Percentiles rank a stretch among this genome's conserved stretches.
Evolutionary conservation across 1,284 basidiomycete genomes (phyloP).

Genomic region (Sporisorium exsertum): DNA sequence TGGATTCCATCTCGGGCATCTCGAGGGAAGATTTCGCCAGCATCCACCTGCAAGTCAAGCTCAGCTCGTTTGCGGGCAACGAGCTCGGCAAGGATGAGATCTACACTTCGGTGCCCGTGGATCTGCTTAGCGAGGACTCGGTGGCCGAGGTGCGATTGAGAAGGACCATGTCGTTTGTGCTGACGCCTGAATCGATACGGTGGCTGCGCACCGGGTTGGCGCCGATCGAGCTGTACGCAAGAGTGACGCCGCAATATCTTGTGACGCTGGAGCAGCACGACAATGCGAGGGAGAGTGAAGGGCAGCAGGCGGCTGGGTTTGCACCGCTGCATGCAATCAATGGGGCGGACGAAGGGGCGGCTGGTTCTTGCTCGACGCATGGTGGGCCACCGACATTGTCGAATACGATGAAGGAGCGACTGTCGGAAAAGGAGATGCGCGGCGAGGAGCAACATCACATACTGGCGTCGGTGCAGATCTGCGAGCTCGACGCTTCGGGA

Average conservation of each 20-base stretch:
- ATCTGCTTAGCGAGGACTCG: slow-evolving; percentile 37
- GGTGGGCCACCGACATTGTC: slow-evolving; percentile 11
- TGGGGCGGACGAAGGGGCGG: slow-evolving; percentile 1
- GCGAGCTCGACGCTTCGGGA: slow-evolving; percentile 86
- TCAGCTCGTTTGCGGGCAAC: slow-evolving; percentile 57
- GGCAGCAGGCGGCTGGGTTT: slow-evolving; percentile 10
- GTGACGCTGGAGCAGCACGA: slow-evolving; percentile 50
- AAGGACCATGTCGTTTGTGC: slow-evolving; percentile 56
- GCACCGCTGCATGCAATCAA: slow-evolving; percentile 26
- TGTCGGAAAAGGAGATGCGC: slow-evolving; percentile 91
- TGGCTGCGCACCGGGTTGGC: slow-evolving; percentile 45
- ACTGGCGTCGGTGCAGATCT: slow-evolving; percentile 84
- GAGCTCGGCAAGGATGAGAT: slow-evolving; percentile 49
- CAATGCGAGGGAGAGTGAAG: slow-evolving; percentile 31
- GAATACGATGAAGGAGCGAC: slow-evolving; percentile 56
- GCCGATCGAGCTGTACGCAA: slow-evolving; percentile 58
- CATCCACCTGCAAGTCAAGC: slow-evolving; percentile 58
- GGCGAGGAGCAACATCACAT: slow-evolving; percentile 88
- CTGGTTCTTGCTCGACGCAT: neutral
- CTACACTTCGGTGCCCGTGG: slow-evolving; percentile 56
- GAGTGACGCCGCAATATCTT: slow-evolving; percentile 41
- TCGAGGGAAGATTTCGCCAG: slow-evolving; percentile 40
- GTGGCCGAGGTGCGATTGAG: slow-evolving; percentile 48
- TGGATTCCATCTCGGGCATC: slow-evolving; percentile 55
- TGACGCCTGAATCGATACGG: slow-evolving; percentile 46